These are phyloP conservation scores for Fonsecaea pedrosoi DNA, from an alignment of 2,329 filamentous ascomycete species.

Conservation along the genomic window DNA sequence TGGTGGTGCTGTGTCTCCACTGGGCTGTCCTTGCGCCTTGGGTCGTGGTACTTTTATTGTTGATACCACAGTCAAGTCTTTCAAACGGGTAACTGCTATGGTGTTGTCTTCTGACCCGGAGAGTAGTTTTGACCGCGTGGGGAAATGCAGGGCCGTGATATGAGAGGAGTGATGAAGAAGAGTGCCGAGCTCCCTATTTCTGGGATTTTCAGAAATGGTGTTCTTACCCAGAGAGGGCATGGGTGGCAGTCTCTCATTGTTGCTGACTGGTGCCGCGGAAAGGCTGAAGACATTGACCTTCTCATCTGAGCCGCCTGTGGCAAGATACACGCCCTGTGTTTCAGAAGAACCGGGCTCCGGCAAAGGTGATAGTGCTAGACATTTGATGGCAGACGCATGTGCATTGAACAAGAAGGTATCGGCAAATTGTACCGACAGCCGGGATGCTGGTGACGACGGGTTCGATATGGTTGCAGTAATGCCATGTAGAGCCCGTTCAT, in stretches of 20 bases:
- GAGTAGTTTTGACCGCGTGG: conserved; percentile 83
- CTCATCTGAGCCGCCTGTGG: conserved; percentile 91
- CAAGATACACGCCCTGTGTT: conserved; percentile 84
- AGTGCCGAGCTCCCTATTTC: conserved; percentile 86
- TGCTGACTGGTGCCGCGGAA: conserved; percentile 70
- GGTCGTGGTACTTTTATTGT: conserved; percentile 88
- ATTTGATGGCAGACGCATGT: conserved; percentile 87
- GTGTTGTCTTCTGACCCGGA: conserved; percentile 90
- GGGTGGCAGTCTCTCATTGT: conserved; percentile 61
- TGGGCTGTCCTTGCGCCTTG: conserved; percentile 78
- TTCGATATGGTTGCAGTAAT: conserved; percentile 74
- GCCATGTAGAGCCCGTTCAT: conserved; percentile 91
- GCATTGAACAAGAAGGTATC: conserved; percentile 97
- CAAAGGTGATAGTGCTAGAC: conserved; percentile 81
- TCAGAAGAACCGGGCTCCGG: conserved; percentile 60
- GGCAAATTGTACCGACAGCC: conserved; percentile 68
- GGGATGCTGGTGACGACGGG: conserved; percentile 35
- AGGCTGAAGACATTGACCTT: conserved; percentile 93
- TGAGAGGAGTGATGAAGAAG: conserved; percentile 85
- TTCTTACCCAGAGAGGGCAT: conserved; percentile 73
- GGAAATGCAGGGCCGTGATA: conserved; percentile 80
- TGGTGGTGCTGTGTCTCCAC: conserved; percentile 84
- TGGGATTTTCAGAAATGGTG: conserved; percentile 80
- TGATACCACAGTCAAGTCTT: conserved; percentile 88
- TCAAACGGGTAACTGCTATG: conserved; percentile 82